Evolutionary conservation across 75 land plant genomes (phyloP), one percentile per base, ranked within the genome.

Genomic region (Pseudotsuga menziesii): DNA sequence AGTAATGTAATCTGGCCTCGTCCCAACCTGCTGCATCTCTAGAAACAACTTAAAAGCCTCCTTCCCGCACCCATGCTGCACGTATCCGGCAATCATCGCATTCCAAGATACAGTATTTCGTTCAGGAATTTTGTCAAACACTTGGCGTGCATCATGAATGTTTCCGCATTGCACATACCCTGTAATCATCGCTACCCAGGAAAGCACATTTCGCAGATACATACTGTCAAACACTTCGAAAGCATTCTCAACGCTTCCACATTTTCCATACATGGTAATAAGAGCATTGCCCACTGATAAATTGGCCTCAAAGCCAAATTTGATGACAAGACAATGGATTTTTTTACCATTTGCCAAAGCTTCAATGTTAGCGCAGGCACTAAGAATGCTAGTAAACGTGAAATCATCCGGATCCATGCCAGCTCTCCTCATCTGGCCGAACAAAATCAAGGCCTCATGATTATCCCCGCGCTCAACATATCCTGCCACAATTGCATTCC

Each of bases 401-500:
- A 82, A 84, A 56, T 86, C 82, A 77, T 91, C 85, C 0, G 79
- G 80, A n/a, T 61, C 22, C 48, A 91, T 74, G 5, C 80, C 82
- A 1, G 32, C 9, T 9, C 48, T 27, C 64, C 25, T 74, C 93
- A 89, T 91, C 59, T 76, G 74, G 57, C 81, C 80, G 54, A 82
- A 89, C 70, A 86, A 19, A 7, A 81, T 78, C 17, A 91, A 57
- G 4, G 86, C 91, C 41, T 89, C 82, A 11, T 20, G 19, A 69
- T 76, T 59, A 62, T 39, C 14, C 15, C 91, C 91, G 54, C 78
- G 72, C 12, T 85, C 89, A 25, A 77, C 83, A 72, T 89, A 89
- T 6, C 89, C 93, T 15, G 89, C 85, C 67, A 91, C 83, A 82
- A 91, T 85, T 13, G 91, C 89, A 82, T 87, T 91, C 91, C 91